Evolutionary conservation across 441 rosid genomes (phyloP).

Genomic region (Eutrema salsugineum): DNA sequence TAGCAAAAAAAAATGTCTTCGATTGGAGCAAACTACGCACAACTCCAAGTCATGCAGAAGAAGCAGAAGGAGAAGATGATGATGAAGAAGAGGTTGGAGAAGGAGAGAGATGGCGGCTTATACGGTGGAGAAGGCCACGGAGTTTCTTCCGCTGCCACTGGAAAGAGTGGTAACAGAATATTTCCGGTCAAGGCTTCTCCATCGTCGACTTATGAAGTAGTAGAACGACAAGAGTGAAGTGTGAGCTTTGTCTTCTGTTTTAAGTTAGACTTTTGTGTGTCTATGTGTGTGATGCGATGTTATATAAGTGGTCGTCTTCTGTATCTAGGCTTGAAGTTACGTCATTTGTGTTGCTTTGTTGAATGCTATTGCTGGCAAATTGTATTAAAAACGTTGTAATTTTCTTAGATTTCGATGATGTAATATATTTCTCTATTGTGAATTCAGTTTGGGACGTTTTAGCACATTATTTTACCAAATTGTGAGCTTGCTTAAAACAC

Average conservation of each 20-base stretch:
- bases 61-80: slow-evolving; percentile 31
- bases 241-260: not conserved
- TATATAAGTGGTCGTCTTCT: not conserved
- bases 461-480: not conserved
- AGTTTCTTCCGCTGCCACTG: slow-evolving; percentile 20
- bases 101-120: slow-evolving; percentile 7
- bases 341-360: slow-evolving; percentile 5
- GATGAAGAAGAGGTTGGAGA: slow-evolving; percentile 31
- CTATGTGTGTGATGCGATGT: slow-evolving; percentile 11
- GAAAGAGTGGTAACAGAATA: slow-evolving; percentile 24
- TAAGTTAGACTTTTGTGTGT: not conserved
- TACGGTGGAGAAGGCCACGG: slow-evolving; percentile 2
- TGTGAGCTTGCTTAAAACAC: not conserved
- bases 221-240: slow-evolving; percentile 10
- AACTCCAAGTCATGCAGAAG: slow-evolving; percentile 30
- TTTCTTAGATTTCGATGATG: not conserved
- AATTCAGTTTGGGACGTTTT: not conserved
- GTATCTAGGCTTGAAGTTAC: not conserved
- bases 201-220: slow-evolving; percentile 2
- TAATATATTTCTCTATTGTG: not conserved
- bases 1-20: slow-evolving; percentile 25
- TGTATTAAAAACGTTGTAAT: not conserved
- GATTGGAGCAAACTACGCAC: slow-evolving; percentile 35
- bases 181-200: slow-evolving; percentile 24
- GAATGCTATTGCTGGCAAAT: not conserved